Base-by-base conservation (phyloP, 106 monocot genomes). In the Apostasia ramifera region DNA sequence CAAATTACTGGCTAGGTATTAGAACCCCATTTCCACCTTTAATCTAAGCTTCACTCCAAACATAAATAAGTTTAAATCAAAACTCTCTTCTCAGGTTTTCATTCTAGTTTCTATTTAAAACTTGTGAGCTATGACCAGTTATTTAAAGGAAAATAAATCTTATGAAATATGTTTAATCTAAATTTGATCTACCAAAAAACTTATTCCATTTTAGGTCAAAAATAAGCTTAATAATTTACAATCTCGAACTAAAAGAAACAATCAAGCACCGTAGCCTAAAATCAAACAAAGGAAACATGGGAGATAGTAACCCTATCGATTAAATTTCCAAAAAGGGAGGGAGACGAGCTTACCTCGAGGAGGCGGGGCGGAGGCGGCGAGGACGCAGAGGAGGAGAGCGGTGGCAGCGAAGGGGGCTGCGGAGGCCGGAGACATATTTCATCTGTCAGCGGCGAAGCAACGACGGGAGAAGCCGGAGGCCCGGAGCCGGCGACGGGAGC, bases 311-410 rank as follows among this genome's bases (percentile, higher is more conserved):
- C 26, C 26, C 26, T 26, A 26, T 5, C 12, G 3, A 3, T 11
- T 62, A 62, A 44, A 49, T 48, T 48, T 47, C 6, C 3, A 37
- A 43, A 41, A 14, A 1, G 14, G 26, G 11, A 8, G 6, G 47
- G 5, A 26, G 26, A 37, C 8, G 26, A 3, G 10, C 48, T 73
- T 63, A 65, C 73, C 55, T 53, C 65, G 65, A 65, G 65, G 65
- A 65, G 65, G 65, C 4, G 63, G 52, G 47, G 64, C 15, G 39
- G 73, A 45, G 1, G 39, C 10, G 9, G 55, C 46, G 12, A 65
- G 14, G 43, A 56, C 37, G 65, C 6, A 3, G 13, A 65, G 46
- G 8, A 65, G n/a, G 73, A 73, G 44, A 8, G 41, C 45, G 55
- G 46, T 2, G 65, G 44, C 55, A 11, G 9, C 26, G 26, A 26